phyloP scores from a whole-genome alignment of 2,329 filamentous ascomycete species.

The Ophiostoma novo-ulmi region DNA sequence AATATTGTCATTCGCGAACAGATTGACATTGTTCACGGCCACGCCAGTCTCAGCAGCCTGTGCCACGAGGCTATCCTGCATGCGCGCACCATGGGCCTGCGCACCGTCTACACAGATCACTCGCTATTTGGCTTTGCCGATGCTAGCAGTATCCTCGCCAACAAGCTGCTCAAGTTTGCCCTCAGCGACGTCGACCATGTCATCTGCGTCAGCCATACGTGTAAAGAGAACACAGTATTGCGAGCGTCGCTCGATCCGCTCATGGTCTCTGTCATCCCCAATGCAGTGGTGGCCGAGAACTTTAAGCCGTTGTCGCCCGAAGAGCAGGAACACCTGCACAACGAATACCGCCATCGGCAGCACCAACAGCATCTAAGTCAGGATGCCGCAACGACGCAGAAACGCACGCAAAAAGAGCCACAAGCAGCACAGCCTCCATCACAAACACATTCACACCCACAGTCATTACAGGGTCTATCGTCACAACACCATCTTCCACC shows the following conservation, averaged over 20 bases:
- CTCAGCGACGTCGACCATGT: slow-evolving; percentile 97
- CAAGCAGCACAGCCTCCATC: not conserved
- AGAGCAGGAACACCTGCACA: slow-evolving; percentile 34
- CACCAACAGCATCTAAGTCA: slow-evolving; percentile 18
- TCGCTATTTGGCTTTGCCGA: slow-evolving; percentile 97
- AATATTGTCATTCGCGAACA: slow-evolving; percentile 92
- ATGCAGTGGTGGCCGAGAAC: slow-evolving; percentile 94
- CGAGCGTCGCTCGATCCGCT: slow-evolving; percentile 89
- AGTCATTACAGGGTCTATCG: not conserved
- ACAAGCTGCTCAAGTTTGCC: slow-evolving; percentile 94
- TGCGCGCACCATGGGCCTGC: slow-evolving; percentile 89
- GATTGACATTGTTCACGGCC: slow-evolving; percentile 97
- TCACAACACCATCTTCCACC: slow-evolving; percentile 5
- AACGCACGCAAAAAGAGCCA: not conserved
- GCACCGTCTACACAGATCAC: slow-evolving; percentile 96
- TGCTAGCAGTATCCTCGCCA: slow-evolving; percentile 89
- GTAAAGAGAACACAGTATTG: slow-evolving; percentile 96
- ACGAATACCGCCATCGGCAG: slow-evolving; percentile 23
- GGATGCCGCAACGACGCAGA: slow-evolving; percentile 16
- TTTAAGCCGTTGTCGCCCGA: slow-evolving; percentile 66
- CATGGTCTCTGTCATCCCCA: slow-evolving; percentile 97
- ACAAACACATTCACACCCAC: not conserved
- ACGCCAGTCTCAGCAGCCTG: slow-evolving; percentile 85
- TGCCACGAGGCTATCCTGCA: slow-evolving; percentile 95
- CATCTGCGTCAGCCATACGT: slow-evolving; percentile 97